These are phyloP conservation scores for Huiozyma sinensis DNA, from an alignment of 805 yeast species.

Conservation along the genomic window DNA sequence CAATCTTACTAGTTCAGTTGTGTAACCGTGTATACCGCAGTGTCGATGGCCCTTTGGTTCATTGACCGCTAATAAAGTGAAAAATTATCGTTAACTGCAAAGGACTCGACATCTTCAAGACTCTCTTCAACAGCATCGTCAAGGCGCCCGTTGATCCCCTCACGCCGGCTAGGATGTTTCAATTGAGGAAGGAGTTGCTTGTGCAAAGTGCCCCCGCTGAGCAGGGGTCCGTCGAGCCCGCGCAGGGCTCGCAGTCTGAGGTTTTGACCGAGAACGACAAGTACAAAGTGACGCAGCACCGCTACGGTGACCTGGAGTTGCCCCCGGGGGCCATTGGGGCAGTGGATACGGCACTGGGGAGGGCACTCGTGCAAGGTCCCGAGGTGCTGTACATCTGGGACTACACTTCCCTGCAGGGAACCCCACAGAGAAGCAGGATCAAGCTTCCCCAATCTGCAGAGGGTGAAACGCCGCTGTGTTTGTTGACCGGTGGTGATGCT, in stretches of 20 bases:
- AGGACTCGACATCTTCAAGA: too few relatives aligned
- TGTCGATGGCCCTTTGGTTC: too few relatives aligned
- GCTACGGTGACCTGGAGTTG: conserved; percentile 12
- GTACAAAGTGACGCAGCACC: conserved; percentile 17
- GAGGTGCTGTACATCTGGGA: conserved; percentile 56
- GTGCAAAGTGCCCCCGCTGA: too few relatives aligned
- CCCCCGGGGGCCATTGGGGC: conserved; percentile 28
- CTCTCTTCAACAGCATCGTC: too few relatives aligned
- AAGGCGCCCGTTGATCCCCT: too few relatives aligned
- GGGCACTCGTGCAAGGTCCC: conserved; percentile 41
- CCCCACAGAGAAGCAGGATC: conserved; percentile 32
- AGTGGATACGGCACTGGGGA: conserved; percentile 25
- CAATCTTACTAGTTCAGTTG: too few relatives aligned
- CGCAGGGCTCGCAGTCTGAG: conserved; percentile 3
- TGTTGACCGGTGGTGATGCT: conserved; percentile 10
- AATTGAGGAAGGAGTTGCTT: conserved; percentile 18
- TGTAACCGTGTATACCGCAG: too few relatives aligned
- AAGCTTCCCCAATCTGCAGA: conserved; percentile 17
- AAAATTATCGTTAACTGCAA: too few relatives aligned
- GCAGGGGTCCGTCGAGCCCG: too few relatives aligned
- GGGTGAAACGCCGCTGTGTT: conserved; percentile 14
- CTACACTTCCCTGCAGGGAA: conserved; percentile 44
- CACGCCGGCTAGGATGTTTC: conserved; percentile 9
- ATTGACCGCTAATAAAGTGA: too few relatives aligned
- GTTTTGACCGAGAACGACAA: conserved; percentile 25